Conservation (phyloP, 345 rosid species). For the Arabidopsis arenosa region DNA sequence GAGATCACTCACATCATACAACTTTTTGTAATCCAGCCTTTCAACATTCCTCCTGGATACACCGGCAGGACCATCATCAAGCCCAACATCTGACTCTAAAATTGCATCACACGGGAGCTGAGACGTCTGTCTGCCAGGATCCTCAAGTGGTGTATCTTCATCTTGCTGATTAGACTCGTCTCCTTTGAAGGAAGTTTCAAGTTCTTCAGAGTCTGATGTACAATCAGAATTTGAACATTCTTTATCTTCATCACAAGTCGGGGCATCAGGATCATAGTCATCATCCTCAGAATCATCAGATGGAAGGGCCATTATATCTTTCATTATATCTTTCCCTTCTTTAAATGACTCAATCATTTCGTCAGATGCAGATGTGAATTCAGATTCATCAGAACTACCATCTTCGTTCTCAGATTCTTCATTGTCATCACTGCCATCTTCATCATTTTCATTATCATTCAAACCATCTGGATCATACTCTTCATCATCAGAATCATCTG, state of each 20-base stretch:
- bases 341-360: constrained; percentile 51
- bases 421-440: constrained; percentile 51
- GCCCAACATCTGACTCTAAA: constrained; percentile 48
- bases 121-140: constrained; percentile 39
- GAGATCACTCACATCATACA: constrained; percentile 74
- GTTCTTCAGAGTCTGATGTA: constrained; percentile 83
- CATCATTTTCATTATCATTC: constrained; percentile 51
- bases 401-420: constrained; percentile 65
- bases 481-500: constrained; percentile 87
- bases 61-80: constrained; percentile 49
- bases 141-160: constrained; percentile 36
- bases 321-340: constrained; percentile 46
- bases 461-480: constrained; percentile 68
- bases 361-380: constrained; percentile 63
- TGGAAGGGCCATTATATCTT: constrained; percentile 56
- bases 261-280: constrained; percentile 72
- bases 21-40: constrained; percentile 89
- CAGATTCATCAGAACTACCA: constrained; percentile 66
- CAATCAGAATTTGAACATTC: constrained; percentile 79
- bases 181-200: constrained; percentile 44
- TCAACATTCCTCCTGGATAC: constrained; percentile 62
- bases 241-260: constrained; percentile 49
- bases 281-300: constrained; percentile 97
- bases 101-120: constrained; percentile 42
- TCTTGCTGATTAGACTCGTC: constrained; percentile 48